These are phyloP conservation scores for Pouteria campechiana DNA, from an alignment of 179 eudicot genomes.

Conservation along the genomic window DNA sequence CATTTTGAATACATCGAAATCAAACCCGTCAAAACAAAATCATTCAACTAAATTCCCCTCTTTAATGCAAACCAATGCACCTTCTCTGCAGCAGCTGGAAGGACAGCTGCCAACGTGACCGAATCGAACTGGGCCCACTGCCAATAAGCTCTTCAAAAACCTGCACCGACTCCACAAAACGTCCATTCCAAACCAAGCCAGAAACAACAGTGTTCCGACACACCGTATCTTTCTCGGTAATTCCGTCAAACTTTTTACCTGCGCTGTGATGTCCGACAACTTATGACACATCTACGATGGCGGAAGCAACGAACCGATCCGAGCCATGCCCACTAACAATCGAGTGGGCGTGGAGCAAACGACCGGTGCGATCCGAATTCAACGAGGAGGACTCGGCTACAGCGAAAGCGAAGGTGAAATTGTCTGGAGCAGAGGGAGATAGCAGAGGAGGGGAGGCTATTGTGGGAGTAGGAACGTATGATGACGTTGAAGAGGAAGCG, in stretches of 20 bases:
- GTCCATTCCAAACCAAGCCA: slow-evolving; percentile 47
- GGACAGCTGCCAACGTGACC: slow-evolving; percentile 49
- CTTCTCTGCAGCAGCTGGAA: slow-evolving; percentile 56
- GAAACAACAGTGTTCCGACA: slow-evolving; percentile 69
- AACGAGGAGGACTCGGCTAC: slow-evolving; percentile 43
- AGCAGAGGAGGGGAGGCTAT: slow-evolving; percentile 19
- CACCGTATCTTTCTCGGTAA: slow-evolving; percentile 47
- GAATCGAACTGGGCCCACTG: slow-evolving; percentile 38
- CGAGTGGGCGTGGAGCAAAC: slow-evolving; percentile 53
- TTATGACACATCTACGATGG: slow-evolving; percentile 38
- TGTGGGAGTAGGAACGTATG: slow-evolving; percentile 34
- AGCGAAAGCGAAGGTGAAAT: slow-evolving; percentile 28
- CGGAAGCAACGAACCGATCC: slow-evolving; percentile 72
- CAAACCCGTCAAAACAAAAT: slow-evolving; percentile 61
- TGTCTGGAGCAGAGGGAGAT: slow-evolving; percentile 29
- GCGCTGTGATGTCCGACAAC: slow-evolving; percentile 30
- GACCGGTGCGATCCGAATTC: slow-evolving; percentile 27
- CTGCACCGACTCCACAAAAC: slow-evolving; percentile 30
- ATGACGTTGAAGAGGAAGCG: slow-evolving; percentile 54
- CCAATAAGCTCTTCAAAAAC: slow-evolving; percentile 52
- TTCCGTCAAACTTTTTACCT: slow-evolving; percentile 55
- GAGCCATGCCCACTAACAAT: slow-evolving; percentile 48
- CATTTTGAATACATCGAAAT: slow-evolving; percentile 77
- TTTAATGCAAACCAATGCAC: slow-evolving; percentile 55
- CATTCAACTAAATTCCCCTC: slow-evolving; percentile 41